These are phyloP conservation scores for Fusarium aywerte DNA, from an alignment of 2,329 filamentous ascomycete genomes.

Conservation along the genomic window DNA sequence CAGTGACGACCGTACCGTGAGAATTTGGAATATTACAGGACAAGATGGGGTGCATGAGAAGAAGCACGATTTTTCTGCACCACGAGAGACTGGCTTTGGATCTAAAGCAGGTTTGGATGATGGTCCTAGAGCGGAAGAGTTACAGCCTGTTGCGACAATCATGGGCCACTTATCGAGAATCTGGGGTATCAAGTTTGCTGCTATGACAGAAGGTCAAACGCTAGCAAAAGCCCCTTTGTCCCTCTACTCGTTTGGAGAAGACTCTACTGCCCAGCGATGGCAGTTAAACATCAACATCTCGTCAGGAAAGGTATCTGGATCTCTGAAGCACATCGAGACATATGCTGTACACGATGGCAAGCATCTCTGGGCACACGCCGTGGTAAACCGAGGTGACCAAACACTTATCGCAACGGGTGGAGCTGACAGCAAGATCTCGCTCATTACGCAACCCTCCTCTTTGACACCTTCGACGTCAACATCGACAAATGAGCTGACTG, in stretches of 20 bases:
- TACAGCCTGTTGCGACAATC: conserved; percentile 69
- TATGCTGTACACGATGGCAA: conserved; percentile 82
- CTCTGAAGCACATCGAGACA: conserved; percentile 64
- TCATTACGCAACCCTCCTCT: conserved; percentile 50
- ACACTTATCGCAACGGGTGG: conserved; percentile 77
- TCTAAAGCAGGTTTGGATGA: conserved; percentile 43
- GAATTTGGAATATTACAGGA: conserved; percentile 84
- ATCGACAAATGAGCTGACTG: conserved; percentile 23
- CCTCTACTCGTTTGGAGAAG: conserved; percentile 85
- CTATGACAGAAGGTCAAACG: conserved; percentile 34
- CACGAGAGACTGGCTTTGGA: conserved; percentile 72
- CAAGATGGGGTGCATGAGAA: conserved; percentile 40
- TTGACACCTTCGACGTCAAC: not conserved
- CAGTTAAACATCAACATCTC: conserved; percentile 56
- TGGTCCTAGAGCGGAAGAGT: conserved; percentile 19
- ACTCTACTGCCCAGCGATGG: conserved; percentile 82
- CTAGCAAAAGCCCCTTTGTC: conserved; percentile 51
- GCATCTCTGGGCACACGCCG: conserved; percentile 84
- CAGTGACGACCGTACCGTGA: conserved; percentile 91
- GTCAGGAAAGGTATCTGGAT: conserved; percentile 23
- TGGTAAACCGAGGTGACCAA: conserved; percentile 47
- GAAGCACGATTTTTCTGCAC: conserved; percentile 46
- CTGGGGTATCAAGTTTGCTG: conserved; percentile 82
- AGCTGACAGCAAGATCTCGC: conserved; percentile 77
- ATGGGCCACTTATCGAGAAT: conserved; percentile 93